Evolutionary conservation across 257 asterid genomes (phyloP).

Genomic region (Ophiorrhiza pumila): DNA sequence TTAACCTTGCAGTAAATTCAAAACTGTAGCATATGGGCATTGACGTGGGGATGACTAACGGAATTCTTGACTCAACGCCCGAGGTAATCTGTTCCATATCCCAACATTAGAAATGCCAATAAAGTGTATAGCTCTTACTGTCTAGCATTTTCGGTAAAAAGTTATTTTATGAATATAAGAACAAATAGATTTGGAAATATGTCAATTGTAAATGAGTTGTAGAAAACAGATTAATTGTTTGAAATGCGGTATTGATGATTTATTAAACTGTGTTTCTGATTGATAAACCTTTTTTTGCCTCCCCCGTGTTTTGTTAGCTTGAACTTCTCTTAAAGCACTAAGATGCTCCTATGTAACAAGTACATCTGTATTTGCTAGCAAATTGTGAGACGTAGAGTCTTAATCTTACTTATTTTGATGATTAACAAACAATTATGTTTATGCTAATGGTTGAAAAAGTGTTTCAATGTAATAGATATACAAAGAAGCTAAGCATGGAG

Average conservation of each 20-base stretch:
- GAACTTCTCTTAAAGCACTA: background rate
- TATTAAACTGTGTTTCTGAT: background rate
- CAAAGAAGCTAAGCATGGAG: no score
- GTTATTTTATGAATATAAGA: background rate
- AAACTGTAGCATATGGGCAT: slow-evolving; percentile 81
- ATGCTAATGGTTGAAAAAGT: no score
- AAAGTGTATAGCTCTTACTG: background rate
- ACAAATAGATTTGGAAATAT: background rate
- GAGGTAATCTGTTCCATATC: slow-evolving; percentile 51
- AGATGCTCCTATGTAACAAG: background rate
- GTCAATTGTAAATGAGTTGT: background rate
- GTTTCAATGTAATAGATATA: no score
- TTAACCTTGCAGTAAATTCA: slow-evolving; percentile 56
- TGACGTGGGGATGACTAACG: slow-evolving; percentile 97
- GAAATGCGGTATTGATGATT: background rate
- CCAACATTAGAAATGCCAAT: background rate
- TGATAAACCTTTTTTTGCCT: background rate
- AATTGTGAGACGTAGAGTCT: no score
- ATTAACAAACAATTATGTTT: no score
- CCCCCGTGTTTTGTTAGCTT: background rate
- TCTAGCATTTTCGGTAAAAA: background rate
- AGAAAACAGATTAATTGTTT: background rate
- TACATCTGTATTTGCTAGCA: background rate
- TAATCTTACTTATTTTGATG: no score
- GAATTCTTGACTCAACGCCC: slow-evolving; percentile 90